A percentile compares a stretch with the other conserved stretches of the same genome.
phyloP scores from a whole-genome alignment of 495 filamentous ascomycete genomes.

The Extremus antarcticus region DNA sequence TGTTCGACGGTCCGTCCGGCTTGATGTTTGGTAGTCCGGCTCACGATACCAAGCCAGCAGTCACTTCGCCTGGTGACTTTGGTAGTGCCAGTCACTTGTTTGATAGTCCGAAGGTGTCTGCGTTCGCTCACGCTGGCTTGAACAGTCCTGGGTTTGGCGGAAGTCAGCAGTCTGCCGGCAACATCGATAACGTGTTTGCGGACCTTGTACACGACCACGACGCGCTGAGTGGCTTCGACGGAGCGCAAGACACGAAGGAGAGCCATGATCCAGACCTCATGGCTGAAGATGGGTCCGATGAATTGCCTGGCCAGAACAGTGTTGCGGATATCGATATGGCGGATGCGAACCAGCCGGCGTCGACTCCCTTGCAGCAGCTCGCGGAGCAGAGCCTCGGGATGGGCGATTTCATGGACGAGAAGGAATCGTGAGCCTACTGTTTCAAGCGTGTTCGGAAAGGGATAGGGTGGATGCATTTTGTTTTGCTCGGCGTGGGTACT shows the following conservation, averaged over 20 bases:
- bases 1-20: slow-evolving; percentile 8
- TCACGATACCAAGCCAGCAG: slow-evolving; percentile 3
- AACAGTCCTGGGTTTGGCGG: slow-evolving; percentile 12
- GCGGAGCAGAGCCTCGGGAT: not conserved
- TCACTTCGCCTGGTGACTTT: slow-evolving; percentile 5
- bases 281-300: not conserved
- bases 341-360: not conserved
- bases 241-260: slow-evolving; percentile 4
- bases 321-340: not conserved
- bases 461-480: not conserved
- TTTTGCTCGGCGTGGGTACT: not conserved
- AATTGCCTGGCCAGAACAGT: not conserved
- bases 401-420: not conserved
- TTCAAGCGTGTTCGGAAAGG: not conserved
- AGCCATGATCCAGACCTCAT: not conserved
- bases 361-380: not conserved
- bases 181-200: slow-evolving; percentile 18
- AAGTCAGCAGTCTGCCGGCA: slow-evolving; percentile 11
- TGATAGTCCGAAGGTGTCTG: slow-evolving; percentile 6
- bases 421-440: not conserved
- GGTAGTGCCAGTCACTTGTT: slow-evolving; percentile 2
- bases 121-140: not conserved
- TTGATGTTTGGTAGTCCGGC: slow-evolving; percentile 18
- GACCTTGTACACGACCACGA: slow-evolving; percentile 20
- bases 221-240: slow-evolving; percentile 8